Evolutionary conservation across 1,139 yeast species (phyloP).

Genomic region (Diutina sp.): DNA sequence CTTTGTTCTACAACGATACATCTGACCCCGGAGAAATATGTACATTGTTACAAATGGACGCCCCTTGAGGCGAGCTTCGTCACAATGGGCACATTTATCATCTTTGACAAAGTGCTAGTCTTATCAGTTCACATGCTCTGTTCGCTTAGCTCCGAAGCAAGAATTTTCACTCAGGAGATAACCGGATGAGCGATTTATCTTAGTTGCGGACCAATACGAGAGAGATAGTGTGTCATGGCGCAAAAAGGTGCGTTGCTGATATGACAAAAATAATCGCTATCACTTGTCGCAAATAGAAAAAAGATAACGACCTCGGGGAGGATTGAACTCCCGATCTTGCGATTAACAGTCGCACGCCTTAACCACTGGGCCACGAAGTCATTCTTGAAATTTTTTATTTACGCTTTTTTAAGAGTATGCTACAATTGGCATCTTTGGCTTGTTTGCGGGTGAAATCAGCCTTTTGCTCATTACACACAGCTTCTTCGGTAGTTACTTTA

Average conservation of each 20-base stretch:
- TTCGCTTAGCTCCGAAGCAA: neutral
- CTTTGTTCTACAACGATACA: neutral
- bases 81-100: no score
- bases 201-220: no score
- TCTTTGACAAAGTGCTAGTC: no score
- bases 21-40: neutral
- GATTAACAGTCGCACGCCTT: conserved; percentile 2
- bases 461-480: no score
- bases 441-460: no score
- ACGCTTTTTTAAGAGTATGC: neutral
- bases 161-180: neutral
- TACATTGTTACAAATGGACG: neutral
- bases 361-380: conserved; percentile 2
- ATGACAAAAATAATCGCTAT: no score
- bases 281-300: neutral
- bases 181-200: neutral
- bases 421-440: no score
- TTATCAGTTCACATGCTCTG: neutral
- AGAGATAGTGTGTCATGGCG: neutral
- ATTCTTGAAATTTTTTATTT: neutral
- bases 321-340: conserved; percentile 1
- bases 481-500: no score
- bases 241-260: neutral
- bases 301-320: neutral
- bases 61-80: neutral